phyloP scores from a whole-genome alignment of 345 rosid genomes.

The Cardamine chenopodiifolia region DNA sequence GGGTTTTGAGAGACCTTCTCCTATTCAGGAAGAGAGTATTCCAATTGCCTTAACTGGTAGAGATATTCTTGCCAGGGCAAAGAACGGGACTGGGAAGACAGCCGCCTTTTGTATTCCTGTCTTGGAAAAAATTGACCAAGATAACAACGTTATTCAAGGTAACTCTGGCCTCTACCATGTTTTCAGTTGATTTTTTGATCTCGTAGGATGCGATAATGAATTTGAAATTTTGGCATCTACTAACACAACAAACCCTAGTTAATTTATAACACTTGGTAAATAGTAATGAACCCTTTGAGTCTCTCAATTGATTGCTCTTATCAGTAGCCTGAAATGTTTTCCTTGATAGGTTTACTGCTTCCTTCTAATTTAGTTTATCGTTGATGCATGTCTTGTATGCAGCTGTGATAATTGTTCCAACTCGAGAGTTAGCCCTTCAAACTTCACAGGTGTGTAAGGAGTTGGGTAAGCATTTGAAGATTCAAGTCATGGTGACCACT shows the following conservation, averaged over 20 bases:
- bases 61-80: constrained; percentile 94
- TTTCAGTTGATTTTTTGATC: too few species aligned
- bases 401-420: constrained; percentile 93
- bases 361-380: neutral
- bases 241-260: neutral
- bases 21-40: constrained; percentile 97
- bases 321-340: neutral
- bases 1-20: constrained; percentile 96
- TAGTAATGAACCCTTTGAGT: neutral
- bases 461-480: constrained; percentile 84
- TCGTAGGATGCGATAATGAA: neutral
- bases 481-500: constrained; percentile 93
- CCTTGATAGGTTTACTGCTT: neutral
- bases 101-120: constrained; percentile 96
- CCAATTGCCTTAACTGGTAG: constrained; percentile 95
- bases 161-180: neutral
- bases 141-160: constrained; percentile 88
- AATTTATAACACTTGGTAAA: neutral
- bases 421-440: constrained; percentile 91
- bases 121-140: constrained; percentile 90
- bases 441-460: constrained; percentile 95
- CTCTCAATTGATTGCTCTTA: neutral
- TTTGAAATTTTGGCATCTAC: neutral
- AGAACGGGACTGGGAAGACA: constrained; percentile 95
- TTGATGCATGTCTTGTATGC: constrained; percentile 29